These are phyloP conservation scores for Picochlorum sp. DNA, from an alignment of 139 green algal species.

Conservation along the genomic window DNA sequence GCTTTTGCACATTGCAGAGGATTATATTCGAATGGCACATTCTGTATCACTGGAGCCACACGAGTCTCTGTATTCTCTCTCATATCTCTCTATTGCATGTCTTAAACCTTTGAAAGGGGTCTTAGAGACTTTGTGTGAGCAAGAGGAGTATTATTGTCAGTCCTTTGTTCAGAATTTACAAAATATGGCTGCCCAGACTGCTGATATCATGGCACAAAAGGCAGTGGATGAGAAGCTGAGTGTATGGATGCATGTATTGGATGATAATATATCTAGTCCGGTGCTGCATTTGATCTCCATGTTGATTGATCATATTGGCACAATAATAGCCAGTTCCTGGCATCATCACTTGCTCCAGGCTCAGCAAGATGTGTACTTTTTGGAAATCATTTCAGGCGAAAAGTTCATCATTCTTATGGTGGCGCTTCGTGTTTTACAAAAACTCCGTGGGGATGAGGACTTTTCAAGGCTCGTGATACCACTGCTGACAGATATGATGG, in stretches of 20 bases:
- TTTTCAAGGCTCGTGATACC: slow-evolving; percentile 19
- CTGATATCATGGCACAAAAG: not conserved
- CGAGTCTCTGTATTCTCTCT: not conserved
- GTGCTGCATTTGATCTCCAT: not conserved
- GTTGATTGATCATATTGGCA: not conserved
- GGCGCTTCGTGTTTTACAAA: slow-evolving; percentile 15
- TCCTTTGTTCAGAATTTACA: not conserved
- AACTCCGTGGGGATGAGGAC: slow-evolving; percentile 15
- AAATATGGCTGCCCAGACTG: not conserved
- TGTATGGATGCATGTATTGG: not conserved
- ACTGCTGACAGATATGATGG: slow-evolving; percentile 21
- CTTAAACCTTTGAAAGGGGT: not conserved
- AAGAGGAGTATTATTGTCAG: slow-evolving; percentile 1
- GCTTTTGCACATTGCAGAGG: too few species aligned
- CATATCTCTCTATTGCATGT: not conserved
- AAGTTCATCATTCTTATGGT: slow-evolving; percentile 5
- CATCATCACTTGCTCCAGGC: not conserved
- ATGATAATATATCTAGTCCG: not conserved
- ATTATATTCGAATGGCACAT: too few species aligned
- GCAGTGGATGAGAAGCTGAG: not conserved
- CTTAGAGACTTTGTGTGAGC: not conserved
- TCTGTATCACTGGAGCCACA: too few species aligned
- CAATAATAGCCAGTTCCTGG: slow-evolving; percentile 2
- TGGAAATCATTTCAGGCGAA: not conserved
- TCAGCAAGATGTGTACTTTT: not conserved